Percentiles rank a stretch among this genome's conserved stretches.
phyloP scores from a whole-genome alignment of 2,329 filamentous ascomycete genomes.

The Fusarium oligoseptatum region DNA sequence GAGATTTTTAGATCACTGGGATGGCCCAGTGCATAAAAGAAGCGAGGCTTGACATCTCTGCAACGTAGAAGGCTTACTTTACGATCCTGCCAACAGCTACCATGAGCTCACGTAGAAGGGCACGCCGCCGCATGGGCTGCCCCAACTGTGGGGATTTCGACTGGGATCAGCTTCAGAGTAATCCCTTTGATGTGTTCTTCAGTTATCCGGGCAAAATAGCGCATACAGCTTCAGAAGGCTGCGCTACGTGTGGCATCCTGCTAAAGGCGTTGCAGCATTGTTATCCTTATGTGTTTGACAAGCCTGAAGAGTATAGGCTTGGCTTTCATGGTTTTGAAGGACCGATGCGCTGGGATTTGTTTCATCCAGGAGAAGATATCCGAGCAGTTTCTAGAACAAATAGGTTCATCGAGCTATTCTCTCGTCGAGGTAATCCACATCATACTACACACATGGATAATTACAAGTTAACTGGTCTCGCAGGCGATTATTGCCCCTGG shows the following conservation, averaged over 20 bases:
- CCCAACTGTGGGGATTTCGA: slow-evolving; percentile 11
- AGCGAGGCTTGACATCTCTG: no score
- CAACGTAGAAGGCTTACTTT: no score
- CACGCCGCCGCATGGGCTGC: background rate
- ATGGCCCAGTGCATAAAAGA: no score
- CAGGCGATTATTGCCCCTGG: slow-evolving; percentile 6
- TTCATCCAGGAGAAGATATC: background rate
- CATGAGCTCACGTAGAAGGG: background rate
- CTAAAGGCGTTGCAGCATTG: background rate
- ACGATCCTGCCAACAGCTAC: no score
- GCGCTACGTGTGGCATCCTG: background rate
- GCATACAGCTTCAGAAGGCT: background rate
- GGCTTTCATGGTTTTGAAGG: slow-evolving; percentile 12
- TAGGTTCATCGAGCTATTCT: background rate
- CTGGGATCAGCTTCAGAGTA: slow-evolving; percentile 9
- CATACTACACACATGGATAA: no score
- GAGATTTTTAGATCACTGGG: background rate
- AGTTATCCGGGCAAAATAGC: background rate
- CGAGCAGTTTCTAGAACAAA: background rate
- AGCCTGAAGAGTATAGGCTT: background rate
- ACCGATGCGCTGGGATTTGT: slow-evolving; percentile 12
- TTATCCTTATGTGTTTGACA: background rate
- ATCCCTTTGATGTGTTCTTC: background rate
- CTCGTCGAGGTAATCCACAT: background rate
- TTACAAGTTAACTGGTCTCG: background rate